These are phyloP conservation scores for Beauveria brongniartii DNA, from an alignment of 2,329 filamentous ascomycete genomes.

Conservation along the genomic window DNA sequence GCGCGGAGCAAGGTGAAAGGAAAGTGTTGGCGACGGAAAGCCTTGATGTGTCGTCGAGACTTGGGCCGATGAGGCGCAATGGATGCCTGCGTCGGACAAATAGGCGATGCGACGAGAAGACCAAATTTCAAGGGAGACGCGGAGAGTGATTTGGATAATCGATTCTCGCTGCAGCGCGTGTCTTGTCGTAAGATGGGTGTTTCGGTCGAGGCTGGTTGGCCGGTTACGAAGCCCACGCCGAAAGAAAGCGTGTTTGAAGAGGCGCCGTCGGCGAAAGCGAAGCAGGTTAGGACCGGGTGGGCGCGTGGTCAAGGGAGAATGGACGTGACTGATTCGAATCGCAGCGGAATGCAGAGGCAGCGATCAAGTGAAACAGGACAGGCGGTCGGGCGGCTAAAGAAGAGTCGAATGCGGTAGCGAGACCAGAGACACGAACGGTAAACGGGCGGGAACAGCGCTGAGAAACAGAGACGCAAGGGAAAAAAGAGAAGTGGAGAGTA, in stretches of 20 bases:
- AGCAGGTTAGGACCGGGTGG: neutral
- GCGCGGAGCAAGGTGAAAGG: constrained; percentile 15
- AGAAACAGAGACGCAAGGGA: neutral
- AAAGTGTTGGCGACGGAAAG: constrained; percentile 10
- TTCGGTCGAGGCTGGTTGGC: neutral
- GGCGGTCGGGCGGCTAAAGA: constrained; percentile 12
- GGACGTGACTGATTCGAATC: constrained; percentile 12
- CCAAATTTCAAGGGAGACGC: neutral
- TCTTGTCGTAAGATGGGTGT: constrained; percentile 1
- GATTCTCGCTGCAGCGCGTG: neutral
- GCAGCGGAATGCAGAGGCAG: constrained; percentile 19
- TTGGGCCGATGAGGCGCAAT: constrained; percentile 7
- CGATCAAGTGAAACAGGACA: constrained; percentile 16
- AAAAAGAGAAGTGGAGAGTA: neutral
- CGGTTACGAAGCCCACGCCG: neutral
- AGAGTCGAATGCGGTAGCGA: neutral
- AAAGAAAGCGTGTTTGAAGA: neutral
- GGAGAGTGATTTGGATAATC: neutral
- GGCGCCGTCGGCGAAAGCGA: neutral
- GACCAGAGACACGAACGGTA: neutral
- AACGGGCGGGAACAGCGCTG: constrained; percentile 15
- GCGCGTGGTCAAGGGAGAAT: constrained; percentile 12
- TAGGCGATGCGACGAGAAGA: neutral
- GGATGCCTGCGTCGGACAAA: neutral
- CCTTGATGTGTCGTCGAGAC: constrained; percentile 7